Evolutionary conservation across 176 grass and related monocot species (phyloP).

Genomic region (Eleusine indica): DNA sequence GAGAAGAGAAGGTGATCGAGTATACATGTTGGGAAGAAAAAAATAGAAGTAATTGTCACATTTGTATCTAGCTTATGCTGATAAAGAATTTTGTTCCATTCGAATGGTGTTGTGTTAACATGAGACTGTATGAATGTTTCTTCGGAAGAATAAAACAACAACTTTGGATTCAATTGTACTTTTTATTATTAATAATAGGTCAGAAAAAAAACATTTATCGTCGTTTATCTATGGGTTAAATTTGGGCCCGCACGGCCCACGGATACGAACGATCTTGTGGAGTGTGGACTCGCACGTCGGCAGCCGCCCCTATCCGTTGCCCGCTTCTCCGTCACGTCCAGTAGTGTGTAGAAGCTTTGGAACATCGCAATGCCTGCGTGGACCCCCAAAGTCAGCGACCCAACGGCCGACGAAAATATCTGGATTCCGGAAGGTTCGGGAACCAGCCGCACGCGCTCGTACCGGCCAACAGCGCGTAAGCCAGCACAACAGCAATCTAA

Average conservation of each 20-base stretch:
- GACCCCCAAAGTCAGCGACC: slow-evolving; percentile 1
- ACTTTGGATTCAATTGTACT: too few species aligned
- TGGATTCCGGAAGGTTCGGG: slow-evolving; percentile 33
- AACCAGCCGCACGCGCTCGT: slow-evolving; percentile 22
- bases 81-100: too few species aligned
- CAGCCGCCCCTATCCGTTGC: background rate
- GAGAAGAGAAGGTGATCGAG: too few species aligned
- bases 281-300: background rate
- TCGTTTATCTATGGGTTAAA: too few species aligned
- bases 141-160: too few species aligned
- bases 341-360: background rate
- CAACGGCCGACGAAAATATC: slow-evolving; percentile 20
- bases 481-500: background rate
- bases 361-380: background rate
- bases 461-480: background rate
- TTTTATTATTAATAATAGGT: too few species aligned
- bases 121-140: too few species aligned
- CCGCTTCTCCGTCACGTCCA: background rate
- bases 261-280: background rate
- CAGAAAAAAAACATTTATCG: too few species aligned
- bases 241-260: background rate
- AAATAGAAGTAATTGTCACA: too few species aligned
- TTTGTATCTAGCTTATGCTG: too few species aligned
- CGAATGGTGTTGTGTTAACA: too few species aligned
- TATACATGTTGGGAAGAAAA: too few species aligned